Conservation (phyloP, 768 basidiomycete genomes). For the Suillus weaverae region DNA sequence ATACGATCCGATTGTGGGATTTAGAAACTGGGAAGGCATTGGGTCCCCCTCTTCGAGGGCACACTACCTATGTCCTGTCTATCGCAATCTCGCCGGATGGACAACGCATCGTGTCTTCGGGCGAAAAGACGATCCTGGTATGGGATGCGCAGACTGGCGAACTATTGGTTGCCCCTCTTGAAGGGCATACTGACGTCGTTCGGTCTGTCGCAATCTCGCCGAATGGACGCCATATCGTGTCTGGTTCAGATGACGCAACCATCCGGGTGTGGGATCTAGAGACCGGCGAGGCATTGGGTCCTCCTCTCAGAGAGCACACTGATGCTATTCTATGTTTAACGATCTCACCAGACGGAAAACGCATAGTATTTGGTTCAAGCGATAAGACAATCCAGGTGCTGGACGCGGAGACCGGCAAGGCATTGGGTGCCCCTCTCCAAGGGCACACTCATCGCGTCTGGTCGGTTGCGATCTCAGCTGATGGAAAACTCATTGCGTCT, state of each 20-base stretch:
- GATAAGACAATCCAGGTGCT: neutral
- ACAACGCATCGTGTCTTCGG: slow-evolving; percentile 31
- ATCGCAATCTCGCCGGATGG: slow-evolving; percentile 35
- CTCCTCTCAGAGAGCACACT: slow-evolving; percentile 2
- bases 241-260: neutral
- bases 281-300: slow-evolving; percentile 7
- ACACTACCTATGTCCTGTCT: slow-evolving; percentile 27
- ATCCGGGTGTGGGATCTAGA: slow-evolving; percentile 3
- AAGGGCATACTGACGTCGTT: neutral
- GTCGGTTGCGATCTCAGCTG: neutral
- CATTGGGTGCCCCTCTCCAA: neutral
- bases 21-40: slow-evolving; percentile 21
- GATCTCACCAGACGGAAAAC: neutral
- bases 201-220: slow-evolving; percentile 5
- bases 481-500: neutral
- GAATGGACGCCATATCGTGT: slow-evolving; percentile 5
- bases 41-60: slow-evolving; percentile 28
- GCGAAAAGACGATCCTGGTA: slow-evolving; percentile 28
- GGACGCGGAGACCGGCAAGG: neutral
- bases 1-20: slow-evolving; percentile 29
- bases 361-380: slow-evolving; percentile 4
- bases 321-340: neutral
- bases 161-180: neutral
- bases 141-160: slow-evolving; percentile 28
- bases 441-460: neutral